These are phyloP conservation scores for Hordeum pubiflorum DNA, from an alignment of 202 grass and related monocot genomes.

Conservation along the genomic window DNA sequence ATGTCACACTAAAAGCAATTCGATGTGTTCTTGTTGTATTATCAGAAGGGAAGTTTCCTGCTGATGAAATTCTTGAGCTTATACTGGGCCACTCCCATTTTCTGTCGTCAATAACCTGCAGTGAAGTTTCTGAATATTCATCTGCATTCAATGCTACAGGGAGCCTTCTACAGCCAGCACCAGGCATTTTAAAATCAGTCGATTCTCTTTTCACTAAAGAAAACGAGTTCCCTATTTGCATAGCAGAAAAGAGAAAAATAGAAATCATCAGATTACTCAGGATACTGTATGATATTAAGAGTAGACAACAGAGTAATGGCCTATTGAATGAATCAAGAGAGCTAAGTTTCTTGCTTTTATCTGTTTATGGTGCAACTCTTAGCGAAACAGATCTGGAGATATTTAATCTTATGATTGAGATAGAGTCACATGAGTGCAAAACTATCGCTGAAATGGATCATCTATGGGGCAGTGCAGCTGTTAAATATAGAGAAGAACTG, in stretches of 20 bases:
- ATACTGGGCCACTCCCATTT: constrained; percentile 89
- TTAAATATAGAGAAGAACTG: constrained; percentile 73
- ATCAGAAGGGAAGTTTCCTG: constrained; percentile 52
- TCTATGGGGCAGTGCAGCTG: constrained; percentile 63
- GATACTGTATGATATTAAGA: constrained; percentile 71
- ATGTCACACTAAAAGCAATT: constrained; percentile 68
- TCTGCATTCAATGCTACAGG: constrained; percentile 43
- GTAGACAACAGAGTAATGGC: constrained; percentile 46
- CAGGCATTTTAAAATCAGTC: constrained; percentile 73
- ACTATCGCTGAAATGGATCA: constrained; percentile 78
- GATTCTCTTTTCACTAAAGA: constrained; percentile 34
- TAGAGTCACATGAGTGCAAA: constrained; percentile 57
- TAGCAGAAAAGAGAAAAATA: constrained; percentile 48
- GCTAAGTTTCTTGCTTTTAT: constrained; percentile 72
- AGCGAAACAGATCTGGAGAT: constrained; percentile 80
- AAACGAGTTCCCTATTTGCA: constrained; percentile 27
- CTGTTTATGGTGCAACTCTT: constrained; percentile 73
- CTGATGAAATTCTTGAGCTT: constrained; percentile 75
- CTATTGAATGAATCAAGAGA: constrained; percentile 59
- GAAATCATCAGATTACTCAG: constrained; percentile 88
- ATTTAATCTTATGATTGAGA: constrained; percentile 78
- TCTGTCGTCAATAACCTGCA: constrained; percentile 46
- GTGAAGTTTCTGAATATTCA: constrained; percentile 35
- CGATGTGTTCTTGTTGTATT: constrained; percentile 70
- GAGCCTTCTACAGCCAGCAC: constrained; percentile 56